phyloP scores from a whole-genome alignment of 2,329 filamentous ascomycete genomes.

The Aspergillus sp. region DNA sequence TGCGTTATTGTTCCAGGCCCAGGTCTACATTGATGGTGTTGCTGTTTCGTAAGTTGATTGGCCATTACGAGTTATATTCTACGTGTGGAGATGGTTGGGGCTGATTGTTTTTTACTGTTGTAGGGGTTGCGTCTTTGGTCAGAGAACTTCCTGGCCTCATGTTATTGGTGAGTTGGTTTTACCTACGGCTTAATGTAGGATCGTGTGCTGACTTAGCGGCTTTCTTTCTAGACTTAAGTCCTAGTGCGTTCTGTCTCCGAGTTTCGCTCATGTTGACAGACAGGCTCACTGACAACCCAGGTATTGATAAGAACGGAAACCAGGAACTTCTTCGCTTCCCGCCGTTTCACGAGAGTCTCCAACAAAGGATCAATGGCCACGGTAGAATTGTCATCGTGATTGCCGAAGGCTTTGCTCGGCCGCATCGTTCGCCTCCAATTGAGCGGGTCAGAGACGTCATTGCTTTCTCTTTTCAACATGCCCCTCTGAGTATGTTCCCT shows the following conservation, averaged over 20 bases:
- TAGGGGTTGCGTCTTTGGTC: conserved; percentile 50
- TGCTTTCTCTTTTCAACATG: conserved; percentile 77
- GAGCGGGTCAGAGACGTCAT: conserved; percentile 65
- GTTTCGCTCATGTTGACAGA: conserved; percentile 19
- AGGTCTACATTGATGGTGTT: conserved; percentile 61
- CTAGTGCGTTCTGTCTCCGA: conserved; percentile 17
- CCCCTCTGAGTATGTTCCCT: conserved; percentile 55
- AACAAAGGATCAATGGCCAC: conserved; percentile 43
- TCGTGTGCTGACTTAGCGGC: background rate
- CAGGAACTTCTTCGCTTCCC: conserved; percentile 62
- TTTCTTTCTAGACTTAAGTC: conserved; percentile 24
- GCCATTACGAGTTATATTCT: background rate
- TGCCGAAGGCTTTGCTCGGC: conserved; percentile 60
- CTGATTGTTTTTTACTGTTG: too few species aligned
- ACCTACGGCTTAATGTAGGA: background rate
- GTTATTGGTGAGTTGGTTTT: conserved; percentile 39
- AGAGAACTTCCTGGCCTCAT: conserved; percentile 46
- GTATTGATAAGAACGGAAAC: conserved; percentile 49
- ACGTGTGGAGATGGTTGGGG: too few species aligned
- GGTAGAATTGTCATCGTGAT: conserved; percentile 71
- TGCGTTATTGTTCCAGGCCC: conserved; percentile 54
- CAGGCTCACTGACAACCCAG: conserved; percentile 15
- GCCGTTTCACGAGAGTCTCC: conserved; percentile 59
- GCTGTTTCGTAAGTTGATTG: conserved; percentile 49
- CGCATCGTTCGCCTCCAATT: conserved; percentile 43